Conservation (phyloP, 768 basidiomycete genomes). For the Plicaturopsis crispa region DNA sequence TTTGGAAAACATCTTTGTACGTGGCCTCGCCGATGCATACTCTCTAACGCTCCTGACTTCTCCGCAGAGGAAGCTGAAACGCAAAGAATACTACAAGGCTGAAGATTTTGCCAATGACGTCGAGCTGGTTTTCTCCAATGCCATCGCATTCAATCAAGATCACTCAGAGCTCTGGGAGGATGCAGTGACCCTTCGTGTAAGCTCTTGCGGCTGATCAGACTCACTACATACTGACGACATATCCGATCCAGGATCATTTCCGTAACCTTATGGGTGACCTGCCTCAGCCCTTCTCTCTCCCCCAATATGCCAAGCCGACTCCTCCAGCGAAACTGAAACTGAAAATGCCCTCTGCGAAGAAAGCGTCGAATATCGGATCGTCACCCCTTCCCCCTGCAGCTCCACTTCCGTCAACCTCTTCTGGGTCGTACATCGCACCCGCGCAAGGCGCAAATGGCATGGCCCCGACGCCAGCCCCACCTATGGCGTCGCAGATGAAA, state of each 20-base stretch:
- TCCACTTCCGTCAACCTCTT: constrained; percentile 7
- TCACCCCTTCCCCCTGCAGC: constrained; percentile 1
- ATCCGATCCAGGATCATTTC: constrained; percentile 53
- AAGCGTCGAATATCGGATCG: constrained; percentile 20
- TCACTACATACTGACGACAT: constrained; percentile 8
- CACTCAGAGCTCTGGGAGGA: constrained; percentile 80
- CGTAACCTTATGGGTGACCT: constrained; percentile 72
- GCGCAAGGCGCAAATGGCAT: constrained; percentile 10
- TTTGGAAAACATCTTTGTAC: constrained; percentile 67
- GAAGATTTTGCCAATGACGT: constrained; percentile 80
- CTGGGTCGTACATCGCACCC: constrained; percentile 10
- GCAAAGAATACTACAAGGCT: constrained; percentile 63
- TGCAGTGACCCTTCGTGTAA: constrained; percentile 57
- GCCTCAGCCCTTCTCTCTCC: constrained; percentile 56
- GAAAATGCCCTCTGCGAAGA: constrained; percentile 45
- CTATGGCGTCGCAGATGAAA: constrained; percentile 15
- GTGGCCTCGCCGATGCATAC: constrained; percentile 19
- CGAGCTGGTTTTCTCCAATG: constrained; percentile 87
- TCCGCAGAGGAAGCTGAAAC: constrained; percentile 68
- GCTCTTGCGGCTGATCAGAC: constrained; percentile 12
- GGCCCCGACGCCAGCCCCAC: constrained; percentile 14
- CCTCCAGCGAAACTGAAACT: constrained; percentile 59
- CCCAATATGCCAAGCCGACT: constrained; percentile 51
- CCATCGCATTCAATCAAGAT: constrained; percentile 82
- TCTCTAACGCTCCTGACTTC: constrained; percentile 4